Evolutionary conservation across 768 basidiomycete species (phyloP).

Genomic region (Paxillus involutus): DNA sequence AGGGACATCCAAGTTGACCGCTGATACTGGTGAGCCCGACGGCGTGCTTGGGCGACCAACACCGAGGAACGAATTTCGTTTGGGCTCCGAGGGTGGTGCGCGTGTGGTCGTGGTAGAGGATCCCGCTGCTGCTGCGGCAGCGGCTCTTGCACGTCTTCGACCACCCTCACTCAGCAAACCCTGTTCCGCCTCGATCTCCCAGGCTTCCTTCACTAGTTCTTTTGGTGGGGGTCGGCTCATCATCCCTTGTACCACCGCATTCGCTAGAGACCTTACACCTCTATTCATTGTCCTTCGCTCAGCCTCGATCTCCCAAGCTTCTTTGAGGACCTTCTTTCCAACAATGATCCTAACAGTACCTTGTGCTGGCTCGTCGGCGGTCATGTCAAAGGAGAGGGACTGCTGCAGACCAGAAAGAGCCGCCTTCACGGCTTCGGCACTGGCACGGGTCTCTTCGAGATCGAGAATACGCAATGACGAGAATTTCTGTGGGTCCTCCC

Average conservation of each 20-base stretch:
- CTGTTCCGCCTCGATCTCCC: constrained; percentile 80
- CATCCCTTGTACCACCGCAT: constrained; percentile 4
- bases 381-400: constrained; percentile 53
- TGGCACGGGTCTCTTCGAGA: constrained; percentile 64
- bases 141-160: constrained; percentile 59
- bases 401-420: constrained; percentile 51
- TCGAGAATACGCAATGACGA: constrained; percentile 57
- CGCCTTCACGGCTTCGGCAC: constrained; percentile 40
- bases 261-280: constrained; percentile 31
- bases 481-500: constrained; percentile 37
- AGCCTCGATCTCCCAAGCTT: constrained; percentile 78
- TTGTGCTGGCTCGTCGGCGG: constrained; percentile 50
- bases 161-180: constrained; percentile 76
- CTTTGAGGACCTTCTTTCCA: constrained; percentile 70
- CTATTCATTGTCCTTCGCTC: constrained; percentile 53
- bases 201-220: constrained; percentile 60
- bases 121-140: constrained; percentile 40
- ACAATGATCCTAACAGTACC: constrained; percentile 58
- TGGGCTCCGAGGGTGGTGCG: constrained; percentile 12
- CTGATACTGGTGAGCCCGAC: constrained; percentile 21
- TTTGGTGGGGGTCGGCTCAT: constrained; percentile 2
- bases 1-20: constrained; percentile 42
- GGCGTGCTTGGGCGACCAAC: constrained; percentile 27
- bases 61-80: constrained; percentile 15
- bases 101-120: constrained; percentile 17